Base-by-base conservation (phyloP, 495 filamentous ascomycete genomes). In the Talaromyces nanjingensis region DNA sequence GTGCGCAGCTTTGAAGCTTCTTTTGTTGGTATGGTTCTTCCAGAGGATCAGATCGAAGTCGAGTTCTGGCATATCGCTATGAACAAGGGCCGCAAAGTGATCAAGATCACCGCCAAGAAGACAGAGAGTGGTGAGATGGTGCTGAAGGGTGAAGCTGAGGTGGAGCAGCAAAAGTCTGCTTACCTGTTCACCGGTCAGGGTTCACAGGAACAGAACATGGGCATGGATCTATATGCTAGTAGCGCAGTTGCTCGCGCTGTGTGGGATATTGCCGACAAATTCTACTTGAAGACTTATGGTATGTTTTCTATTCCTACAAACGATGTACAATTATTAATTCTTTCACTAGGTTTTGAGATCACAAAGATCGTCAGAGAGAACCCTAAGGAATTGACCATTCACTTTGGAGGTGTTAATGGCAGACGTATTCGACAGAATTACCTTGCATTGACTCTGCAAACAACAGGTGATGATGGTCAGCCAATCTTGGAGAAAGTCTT, bases 151-250 rank as follows among this genome's bases (percentile, higher is more conserved):
- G 69, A 77, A 53, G 76, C 76, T 1, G 71, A 73, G 45, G 62
- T 79, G 3, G 72, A 76, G n/a, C 74, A 76, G 47, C 64, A 67
- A 6, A 53, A 27, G 4, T 76, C 78, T 2, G 76, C 74, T 3
- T 79, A 79, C 65, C 31, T 81, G 14, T 81, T 81, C 56, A 77
- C 75, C 3, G 78, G 78, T 4, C 78, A 81, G 59, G 78, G 78
- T 2, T 75, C 71, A 39, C 78, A 81, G 60, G 65, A 69, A 49
- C 66, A 64, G 27, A 67, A 66, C 7, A 81, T 81, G 78, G 78
- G 78, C 1, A 78, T 79, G 76, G 71, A 73, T 12, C 60, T 78
- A 11, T 78, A 79, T 60, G 67, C 64, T 2, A 61, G 60, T 6
- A 78, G 76, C 59, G 11, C 63, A 4, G 70, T 66, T 0, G 78